phyloP scores from a whole-genome alignment of 768 basidiomycete species.

The Leccinum uliginosum region DNA sequence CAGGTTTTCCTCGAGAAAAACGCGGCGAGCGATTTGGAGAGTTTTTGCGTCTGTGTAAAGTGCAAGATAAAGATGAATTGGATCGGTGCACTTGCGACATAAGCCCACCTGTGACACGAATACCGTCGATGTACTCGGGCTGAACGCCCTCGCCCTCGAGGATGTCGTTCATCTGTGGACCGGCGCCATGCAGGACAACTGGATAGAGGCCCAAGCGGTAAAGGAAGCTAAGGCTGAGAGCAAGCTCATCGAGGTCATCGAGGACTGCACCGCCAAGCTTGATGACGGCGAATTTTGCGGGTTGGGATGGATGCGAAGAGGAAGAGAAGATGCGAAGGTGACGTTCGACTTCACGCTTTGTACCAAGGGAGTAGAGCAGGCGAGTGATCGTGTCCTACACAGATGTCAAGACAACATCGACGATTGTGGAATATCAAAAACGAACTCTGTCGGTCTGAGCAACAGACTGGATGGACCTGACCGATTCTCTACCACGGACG shows the following conservation, averaged over 20 bases:
- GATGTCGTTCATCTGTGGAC: constrained; percentile 92
- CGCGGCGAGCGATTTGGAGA: constrained; percentile 87
- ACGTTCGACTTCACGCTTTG: constrained; percentile 95
- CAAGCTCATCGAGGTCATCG: constrained; percentile 88
- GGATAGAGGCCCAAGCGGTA: constrained; percentile 98
- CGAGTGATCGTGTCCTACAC: constrained; percentile 93
- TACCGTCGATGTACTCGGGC: constrained; percentile 97
- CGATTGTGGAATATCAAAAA: neutral
- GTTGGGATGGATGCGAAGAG: constrained; percentile 83
- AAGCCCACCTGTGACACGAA: constrained; percentile 84
- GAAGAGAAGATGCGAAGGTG: constrained; percentile 97
- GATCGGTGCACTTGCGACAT: neutral
- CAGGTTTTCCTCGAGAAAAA: constrained; percentile 97
- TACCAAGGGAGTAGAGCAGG: constrained; percentile 93
- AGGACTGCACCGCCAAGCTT: constrained; percentile 97
- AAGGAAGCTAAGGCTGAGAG: constrained; percentile 92
- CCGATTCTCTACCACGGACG: constrained; percentile 35
- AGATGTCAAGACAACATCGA: neutral
- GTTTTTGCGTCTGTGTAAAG: constrained; percentile 78
- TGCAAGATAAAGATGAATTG: neutral
- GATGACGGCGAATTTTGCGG: constrained; percentile 95
- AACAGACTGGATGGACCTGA: constrained; percentile 52
- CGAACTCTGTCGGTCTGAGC: constrained; percentile 74
- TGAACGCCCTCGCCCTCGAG: constrained; percentile 90
- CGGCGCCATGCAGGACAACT: constrained; percentile 93